Base-by-base conservation (phyloP, 495 filamentous ascomycete genomes). In the Peziza echinospora region DNA sequence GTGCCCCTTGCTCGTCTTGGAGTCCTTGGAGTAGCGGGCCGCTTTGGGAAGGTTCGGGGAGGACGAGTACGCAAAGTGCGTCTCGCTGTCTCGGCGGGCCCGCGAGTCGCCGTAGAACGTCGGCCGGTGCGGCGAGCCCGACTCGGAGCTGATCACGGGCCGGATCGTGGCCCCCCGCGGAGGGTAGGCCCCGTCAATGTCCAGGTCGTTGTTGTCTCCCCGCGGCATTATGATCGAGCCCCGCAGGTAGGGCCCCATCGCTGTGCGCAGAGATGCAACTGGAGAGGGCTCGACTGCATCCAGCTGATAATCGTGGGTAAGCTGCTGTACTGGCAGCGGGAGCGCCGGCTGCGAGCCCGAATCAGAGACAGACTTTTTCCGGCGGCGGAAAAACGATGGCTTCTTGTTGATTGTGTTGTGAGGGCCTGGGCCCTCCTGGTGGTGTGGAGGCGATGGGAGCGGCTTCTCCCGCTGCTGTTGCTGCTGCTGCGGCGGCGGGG, bases 341-440 rank as follows among this genome's bases (percentile, higher is more conserved):
- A 70, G 53, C 22, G 71, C 64, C 5, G 73, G 73, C 21, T 64
- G 64, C 24, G 65, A 68, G 24, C 60, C 58, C 49, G 58, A 68
- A 57, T 72, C 78, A 46, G 64, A 75, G 46, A 78, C 60, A 2
- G 85, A 93, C 64, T 82, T 84, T 71, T 97, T 97, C 52, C 89
- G 72, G 51, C 87, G 71, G 53, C 89, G 71, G 63, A 97, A 94
- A 67, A 97, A 94, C 1, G 86, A 92, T 3, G 78, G 72, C 60
- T 93, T 96, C 65, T 97, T 93, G 47, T 77, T 80, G 46, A 94
- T 51, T 5, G 70, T 64, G 47, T 64, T 71, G 1, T 69, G 66
- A 21, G 71, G 72, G 24, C 64, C 65, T n/a, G 60, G 47, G 3
- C 11, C 49, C 53, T 61, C 65, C 69, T 21, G 70, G 71, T 10